These are phyloP conservation scores for Hericium alpestre DNA, from an alignment of 768 basidiomycete genomes.

Conservation along the genomic window DNA sequence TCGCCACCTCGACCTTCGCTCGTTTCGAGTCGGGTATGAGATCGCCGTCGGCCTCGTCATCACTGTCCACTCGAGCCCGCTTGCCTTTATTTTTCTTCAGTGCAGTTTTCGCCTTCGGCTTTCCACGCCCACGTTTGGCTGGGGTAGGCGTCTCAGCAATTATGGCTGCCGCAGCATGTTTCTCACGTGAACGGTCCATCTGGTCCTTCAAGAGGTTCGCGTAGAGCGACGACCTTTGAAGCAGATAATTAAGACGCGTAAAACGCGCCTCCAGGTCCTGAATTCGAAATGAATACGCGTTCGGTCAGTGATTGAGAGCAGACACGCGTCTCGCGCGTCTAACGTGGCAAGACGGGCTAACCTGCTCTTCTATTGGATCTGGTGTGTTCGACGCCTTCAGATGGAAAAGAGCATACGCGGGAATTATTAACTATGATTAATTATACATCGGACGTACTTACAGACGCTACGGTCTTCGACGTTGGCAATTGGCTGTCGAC, in stretches of 20 bases:
- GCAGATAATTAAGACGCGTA: slow-evolving; percentile 48
- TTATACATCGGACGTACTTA: not conserved
- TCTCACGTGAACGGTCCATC: slow-evolving; percentile 42
- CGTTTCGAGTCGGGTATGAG: slow-evolving; percentile 15
- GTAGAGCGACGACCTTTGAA: slow-evolving; percentile 71
- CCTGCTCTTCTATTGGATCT: not conserved
- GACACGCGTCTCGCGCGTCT: not conserved
- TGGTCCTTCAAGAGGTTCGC: slow-evolving; percentile 58
- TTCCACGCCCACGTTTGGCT: slow-evolving; percentile 5
- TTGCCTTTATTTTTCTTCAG: slow-evolving; percentile 3
- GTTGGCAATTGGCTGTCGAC: no score
- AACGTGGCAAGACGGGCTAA: not conserved
- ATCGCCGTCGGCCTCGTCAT: slow-evolving; percentile 12
- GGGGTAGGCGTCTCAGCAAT: slow-evolving; percentile 11
- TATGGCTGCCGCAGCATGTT: slow-evolving; percentile 6
- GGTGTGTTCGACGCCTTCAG: not conserved
- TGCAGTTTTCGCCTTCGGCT: not conserved
- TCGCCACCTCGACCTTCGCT: slow-evolving; percentile 5
- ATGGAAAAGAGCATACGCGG: not conserved
- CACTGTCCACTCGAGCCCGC: slow-evolving; percentile 4
- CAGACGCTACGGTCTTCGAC: not conserved
- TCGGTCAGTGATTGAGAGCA: not conserved
- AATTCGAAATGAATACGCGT: not conserved
- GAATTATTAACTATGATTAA: not conserved
- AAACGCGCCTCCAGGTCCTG: slow-evolving; percentile 44